Base-by-base conservation (phyloP, 495 filamentous ascomycete genomes). In the Hypomontagnella submonticulosa region DNA sequence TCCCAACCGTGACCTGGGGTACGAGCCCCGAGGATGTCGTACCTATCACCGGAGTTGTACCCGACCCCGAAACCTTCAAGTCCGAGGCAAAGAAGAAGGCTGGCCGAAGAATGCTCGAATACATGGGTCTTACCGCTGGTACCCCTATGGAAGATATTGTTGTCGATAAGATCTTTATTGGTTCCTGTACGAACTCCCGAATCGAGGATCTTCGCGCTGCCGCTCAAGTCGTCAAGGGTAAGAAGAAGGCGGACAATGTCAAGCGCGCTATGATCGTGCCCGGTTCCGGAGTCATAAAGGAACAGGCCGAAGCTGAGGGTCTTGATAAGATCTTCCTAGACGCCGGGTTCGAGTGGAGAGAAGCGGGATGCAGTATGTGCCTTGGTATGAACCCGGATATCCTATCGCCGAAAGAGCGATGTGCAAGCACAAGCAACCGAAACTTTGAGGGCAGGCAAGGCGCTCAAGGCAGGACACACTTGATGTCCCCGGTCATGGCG, bases 331-430 rank as follows among this genome's bases (percentile, higher is more conserved):
- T 97, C 66, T 99, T 99, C 76, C 74, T 79, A 15, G 92, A 96
- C 41, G 92, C 95, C 50, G 95, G 95, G 6, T 98, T 97, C 57
- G 95, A 99, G 74, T 98, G 94, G 94, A 85, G 95, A 59, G 95
- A 99, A 83, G 95, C 95, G 58, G 95, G 95, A 42, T 99, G 95
- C 82, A 93, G 90, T 52, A 99, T 99, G 95, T 99, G 95, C 70
- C 85, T 99, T 27, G 95, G 95, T 75, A 99, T 99, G 95, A 99
- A 99, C 81, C 93, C 95, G 0, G 95, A 99, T 77, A 97, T 99
- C 68, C 85, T 98, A n/a, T 87, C 91, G 1, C 95, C 95, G 42
- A 85, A 89, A 72, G 95, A 99, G 80, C 87, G 95, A 57, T 99
- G 95, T 71, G 95, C 95, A 37, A 92, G 88, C 74, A 99, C 95